Percentiles rank a stretch among this genome's conserved stretches.
Conservation (phyloP, 106 monocot genomes). For the Gastrodia elata region DNA sequence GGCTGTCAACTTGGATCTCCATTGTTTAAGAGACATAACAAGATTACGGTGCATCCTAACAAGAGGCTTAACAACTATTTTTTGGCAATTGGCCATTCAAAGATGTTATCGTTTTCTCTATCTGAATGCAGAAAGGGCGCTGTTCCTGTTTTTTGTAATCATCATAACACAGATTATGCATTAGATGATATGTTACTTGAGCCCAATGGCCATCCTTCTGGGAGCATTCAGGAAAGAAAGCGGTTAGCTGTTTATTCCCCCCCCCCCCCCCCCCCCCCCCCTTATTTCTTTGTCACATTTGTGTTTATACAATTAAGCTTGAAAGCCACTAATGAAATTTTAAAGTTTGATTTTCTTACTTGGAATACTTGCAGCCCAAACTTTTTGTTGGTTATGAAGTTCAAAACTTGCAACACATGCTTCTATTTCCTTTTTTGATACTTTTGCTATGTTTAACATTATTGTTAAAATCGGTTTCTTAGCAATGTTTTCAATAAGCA, state of each 20-base stretch:
- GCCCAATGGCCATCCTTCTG: conserved; percentile 17
- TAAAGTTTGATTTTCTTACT: neutral
- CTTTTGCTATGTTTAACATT: neutral
- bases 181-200: conserved; percentile 12
- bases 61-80: conserved; percentile 7
- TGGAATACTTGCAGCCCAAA: neutral
- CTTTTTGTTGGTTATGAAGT: neutral
- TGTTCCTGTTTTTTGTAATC: conserved; percentile 16
- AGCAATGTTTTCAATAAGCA: neutral
- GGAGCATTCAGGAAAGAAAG: conserved; percentile 9
- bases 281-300: no score
- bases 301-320: neutral
- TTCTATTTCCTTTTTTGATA: neutral
- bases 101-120: conserved; percentile 6
- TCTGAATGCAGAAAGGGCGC: conserved; percentile 18
- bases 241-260: conserved; percentile 17
- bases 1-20: conserved; percentile 7
- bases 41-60: neutral
- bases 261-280: neutral
- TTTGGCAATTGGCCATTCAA: neutral
- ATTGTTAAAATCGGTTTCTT: neutral
- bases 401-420: neutral
- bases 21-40: neutral
- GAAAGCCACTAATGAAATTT: neutral
- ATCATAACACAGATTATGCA: conserved; percentile 28